Percentiles rank a stretch among this genome's conserved stretches.
Conservation (phyloP, 176 grass and related monocot species). For the Chrysopogon serrulatus region DNA sequence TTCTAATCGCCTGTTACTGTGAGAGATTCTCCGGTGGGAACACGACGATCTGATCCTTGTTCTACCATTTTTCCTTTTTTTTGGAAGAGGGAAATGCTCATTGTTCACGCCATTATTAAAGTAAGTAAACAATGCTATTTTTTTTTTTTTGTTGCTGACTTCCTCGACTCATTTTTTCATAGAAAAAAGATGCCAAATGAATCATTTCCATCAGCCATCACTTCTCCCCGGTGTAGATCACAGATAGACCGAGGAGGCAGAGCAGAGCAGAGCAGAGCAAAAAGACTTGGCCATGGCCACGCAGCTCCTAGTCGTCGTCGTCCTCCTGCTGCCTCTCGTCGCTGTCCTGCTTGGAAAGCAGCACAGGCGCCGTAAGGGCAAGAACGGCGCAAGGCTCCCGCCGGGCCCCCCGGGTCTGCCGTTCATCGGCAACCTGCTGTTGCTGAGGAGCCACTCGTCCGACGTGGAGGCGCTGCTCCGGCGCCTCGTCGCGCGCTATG, state of each 20-base stretch:
- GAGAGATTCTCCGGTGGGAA: neutral
- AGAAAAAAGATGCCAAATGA: neutral
- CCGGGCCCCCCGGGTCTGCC: slow-evolving; percentile 28
- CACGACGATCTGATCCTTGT: neutral
- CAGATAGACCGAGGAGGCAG: neutral
- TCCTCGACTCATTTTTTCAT: neutral
- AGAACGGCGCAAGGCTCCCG: slow-evolving; percentile 7
- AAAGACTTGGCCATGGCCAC: neutral
- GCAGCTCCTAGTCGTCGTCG: neutral
- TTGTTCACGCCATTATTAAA: neutral
- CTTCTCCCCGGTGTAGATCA: neutral
- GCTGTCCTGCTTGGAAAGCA: neutral
- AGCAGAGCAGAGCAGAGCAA: neutral
- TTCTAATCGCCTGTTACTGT: no score
- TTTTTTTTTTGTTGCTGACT: neutral
- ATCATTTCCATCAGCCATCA: slow-evolving; percentile 6
- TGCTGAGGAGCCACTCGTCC: slow-evolving; percentile 6
- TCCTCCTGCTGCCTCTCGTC: slow-evolving; percentile 14
- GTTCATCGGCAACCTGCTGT: slow-evolving; percentile 25
- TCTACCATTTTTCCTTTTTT: neutral
- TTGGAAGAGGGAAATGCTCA: neutral
- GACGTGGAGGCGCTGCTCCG: slow-evolving; percentile 17
- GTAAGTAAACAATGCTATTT: neutral
- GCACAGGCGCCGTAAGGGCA: neutral
- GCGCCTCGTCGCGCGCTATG: slow-evolving; percentile 30